phyloP scores from a whole-genome alignment of 192 early-diverging fungal species.

The Geranomyces variabilis region DNA sequence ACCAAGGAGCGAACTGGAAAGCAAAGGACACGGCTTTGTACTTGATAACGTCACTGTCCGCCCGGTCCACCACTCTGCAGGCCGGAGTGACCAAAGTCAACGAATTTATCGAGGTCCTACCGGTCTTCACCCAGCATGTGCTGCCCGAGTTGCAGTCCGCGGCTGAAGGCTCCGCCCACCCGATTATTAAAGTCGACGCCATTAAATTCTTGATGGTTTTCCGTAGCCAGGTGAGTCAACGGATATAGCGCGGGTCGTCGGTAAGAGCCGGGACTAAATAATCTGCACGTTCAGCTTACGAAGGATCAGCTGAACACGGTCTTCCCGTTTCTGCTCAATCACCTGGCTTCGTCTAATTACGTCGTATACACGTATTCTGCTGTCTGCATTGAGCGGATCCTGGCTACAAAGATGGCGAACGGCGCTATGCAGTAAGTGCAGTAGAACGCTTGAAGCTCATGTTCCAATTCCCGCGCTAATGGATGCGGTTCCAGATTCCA shows the following conservation, averaged over 20 bases:
- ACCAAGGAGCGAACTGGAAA: conserved; percentile 81
- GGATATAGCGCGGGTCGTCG: not conserved
- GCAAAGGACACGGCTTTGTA: conserved; percentile 95
- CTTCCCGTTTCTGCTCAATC: conserved; percentile 76
- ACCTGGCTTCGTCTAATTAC: conserved; percentile 78
- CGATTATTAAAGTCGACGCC: conserved; percentile 92
- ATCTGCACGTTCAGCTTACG: conserved; percentile 56
- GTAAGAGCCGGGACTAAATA: not conserved
- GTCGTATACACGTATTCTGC: conserved; percentile 93
- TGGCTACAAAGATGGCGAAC: conserved; percentile 68
- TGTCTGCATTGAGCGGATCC: conserved; percentile 85
- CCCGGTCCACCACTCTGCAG: conserved; percentile 70
- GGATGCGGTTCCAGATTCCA: conserved; percentile 54
- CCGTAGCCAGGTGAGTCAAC: conserved; percentile 72
- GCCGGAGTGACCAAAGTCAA: conserved; percentile 87
- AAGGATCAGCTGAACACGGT: conserved; percentile 76
- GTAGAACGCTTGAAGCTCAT: not conserved
- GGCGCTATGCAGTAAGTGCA: conserved; percentile 19
- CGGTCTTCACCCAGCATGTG: conserved; percentile 82
- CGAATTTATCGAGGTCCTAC: conserved; percentile 76
- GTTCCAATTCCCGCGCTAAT: not conserved
- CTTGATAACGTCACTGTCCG: conserved; percentile 85
- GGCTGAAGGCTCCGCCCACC: conserved; percentile 69
- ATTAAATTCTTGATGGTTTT: conserved; percentile 95
- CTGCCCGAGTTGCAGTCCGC: conserved; percentile 79